Evolutionary conservation across 176 grass and related monocot species (phyloP).

Genomic region (Musa schizocarpa): DNA sequence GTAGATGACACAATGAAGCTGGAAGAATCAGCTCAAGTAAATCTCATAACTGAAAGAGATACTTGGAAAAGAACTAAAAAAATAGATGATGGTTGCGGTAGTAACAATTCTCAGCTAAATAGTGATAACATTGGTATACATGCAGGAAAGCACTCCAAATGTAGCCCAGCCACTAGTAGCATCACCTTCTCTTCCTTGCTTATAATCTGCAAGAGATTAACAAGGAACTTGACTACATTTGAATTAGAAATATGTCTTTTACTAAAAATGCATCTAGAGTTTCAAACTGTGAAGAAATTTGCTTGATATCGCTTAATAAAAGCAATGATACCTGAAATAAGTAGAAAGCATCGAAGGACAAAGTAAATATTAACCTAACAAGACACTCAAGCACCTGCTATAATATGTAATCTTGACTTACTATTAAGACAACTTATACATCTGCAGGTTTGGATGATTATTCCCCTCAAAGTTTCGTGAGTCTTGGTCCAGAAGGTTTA

Average conservation of each 20-base stretch:
- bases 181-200: constrained; percentile 46
- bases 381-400: background rate
- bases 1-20: constrained; percentile 54
- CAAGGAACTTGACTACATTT: constrained; percentile 2
- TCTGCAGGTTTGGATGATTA: no score
- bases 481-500: background rate
- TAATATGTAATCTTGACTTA: background rate
- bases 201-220: constrained; percentile 38
- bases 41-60: constrained; percentile 11
- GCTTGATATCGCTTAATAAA: background rate
- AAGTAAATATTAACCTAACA: background rate
- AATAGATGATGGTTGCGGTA: background rate
- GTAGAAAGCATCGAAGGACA: background rate
- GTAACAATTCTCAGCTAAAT: constrained; percentile 6
- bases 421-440: no score
- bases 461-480: no score
- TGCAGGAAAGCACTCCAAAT: constrained; percentile 74
- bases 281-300: background rate
- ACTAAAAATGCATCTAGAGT: background rate
- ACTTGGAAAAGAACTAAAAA: constrained; percentile 4
- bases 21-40: constrained; percentile 19
- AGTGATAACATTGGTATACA: constrained; percentile 37
- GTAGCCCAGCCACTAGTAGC: constrained; percentile 61
- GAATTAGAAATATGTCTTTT: background rate
- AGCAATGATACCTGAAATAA: background rate